Evolutionary conservation across 2,329 filamentous ascomycete genomes (phyloP).

Genomic region (Neonectria neomacrospora): DNA sequence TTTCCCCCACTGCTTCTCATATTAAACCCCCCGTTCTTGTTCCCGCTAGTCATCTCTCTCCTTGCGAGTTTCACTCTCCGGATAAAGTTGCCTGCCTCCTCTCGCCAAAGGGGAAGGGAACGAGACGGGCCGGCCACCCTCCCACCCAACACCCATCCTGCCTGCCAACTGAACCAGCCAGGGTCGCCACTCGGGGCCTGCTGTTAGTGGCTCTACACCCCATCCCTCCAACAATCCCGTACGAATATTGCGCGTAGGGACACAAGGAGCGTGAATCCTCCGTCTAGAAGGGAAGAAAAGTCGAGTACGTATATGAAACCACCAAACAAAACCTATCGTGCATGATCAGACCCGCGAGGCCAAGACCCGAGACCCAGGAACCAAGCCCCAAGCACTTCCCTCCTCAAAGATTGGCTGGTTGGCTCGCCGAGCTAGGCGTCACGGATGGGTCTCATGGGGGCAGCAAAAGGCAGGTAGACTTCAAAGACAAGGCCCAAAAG

Average conservation of each 20-base stretch:
- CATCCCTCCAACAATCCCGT: background rate
- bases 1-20: background rate
- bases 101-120: constrained; percentile 21
- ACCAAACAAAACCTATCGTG: constrained; percentile 13
- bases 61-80: constrained; percentile 15
- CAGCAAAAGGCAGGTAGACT: background rate
- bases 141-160: background rate
- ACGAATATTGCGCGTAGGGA: background rate
- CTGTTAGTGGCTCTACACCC: constrained; percentile 20
- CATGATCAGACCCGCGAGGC: constrained; percentile 20
- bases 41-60: constrained; percentile 7
- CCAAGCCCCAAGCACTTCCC: constrained; percentile 15
- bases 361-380: constrained; percentile 7
- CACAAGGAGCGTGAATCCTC: background rate
- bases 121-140: constrained; percentile 20
- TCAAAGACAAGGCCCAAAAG: background rate
- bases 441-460: constrained; percentile 19
- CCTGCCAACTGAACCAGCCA: constrained; percentile 11
- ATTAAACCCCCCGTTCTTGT: background rate
- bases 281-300: background rate
- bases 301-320: constrained; percentile 26
- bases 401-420: constrained; percentile 14
- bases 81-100: constrained; percentile 25
- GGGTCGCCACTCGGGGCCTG: constrained; percentile 26
- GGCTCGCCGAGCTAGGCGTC: constrained; percentile 13